Conservation (phyloP, 2,329 filamentous ascomycete species). For the Alternaria tenuissima region DNA sequence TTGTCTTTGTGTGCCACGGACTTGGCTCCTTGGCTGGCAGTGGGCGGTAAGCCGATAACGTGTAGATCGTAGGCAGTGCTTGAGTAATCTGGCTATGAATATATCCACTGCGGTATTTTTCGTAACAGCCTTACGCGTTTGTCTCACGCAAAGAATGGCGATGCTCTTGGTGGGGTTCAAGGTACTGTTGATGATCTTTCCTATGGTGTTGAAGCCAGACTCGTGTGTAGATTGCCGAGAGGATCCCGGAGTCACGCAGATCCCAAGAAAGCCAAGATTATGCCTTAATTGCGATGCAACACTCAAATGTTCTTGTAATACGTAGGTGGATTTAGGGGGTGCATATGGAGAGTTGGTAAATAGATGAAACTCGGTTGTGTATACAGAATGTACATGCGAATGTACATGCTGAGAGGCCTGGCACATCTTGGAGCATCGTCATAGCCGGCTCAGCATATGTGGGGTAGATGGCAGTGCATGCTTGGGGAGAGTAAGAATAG, state of each 20-base stretch:
- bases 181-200: neutral
- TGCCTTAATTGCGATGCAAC: conserved; percentile 19
- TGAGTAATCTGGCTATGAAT: neutral
- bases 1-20: conserved; percentile 20
- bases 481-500: neutral
- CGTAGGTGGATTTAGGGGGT: conserved; percentile 6
- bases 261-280: conserved; percentile 14
- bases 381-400: neutral
- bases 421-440: neutral
- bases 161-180: neutral
- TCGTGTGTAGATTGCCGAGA: conserved; percentile 10
- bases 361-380: conserved; percentile 1
- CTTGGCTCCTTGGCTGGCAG: conserved; percentile 28
- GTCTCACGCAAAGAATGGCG: neutral
- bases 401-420: neutral
- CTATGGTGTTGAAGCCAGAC: conserved; percentile 1
- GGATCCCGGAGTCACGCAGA: conserved; percentile 2
- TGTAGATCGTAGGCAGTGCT: conserved; percentile 11
- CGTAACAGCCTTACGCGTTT: conserved; percentile 2
- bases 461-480: conserved; percentile 3
- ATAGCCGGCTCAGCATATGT: neutral
- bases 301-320: conserved; percentile 4
- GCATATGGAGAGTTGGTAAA: neutral
- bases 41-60: conserved; percentile 9
- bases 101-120: neutral